These are phyloP conservation scores for Schizonepeta tenuifolia DNA, from an alignment of 257 asterid species.

Conservation along the genomic window DNA sequence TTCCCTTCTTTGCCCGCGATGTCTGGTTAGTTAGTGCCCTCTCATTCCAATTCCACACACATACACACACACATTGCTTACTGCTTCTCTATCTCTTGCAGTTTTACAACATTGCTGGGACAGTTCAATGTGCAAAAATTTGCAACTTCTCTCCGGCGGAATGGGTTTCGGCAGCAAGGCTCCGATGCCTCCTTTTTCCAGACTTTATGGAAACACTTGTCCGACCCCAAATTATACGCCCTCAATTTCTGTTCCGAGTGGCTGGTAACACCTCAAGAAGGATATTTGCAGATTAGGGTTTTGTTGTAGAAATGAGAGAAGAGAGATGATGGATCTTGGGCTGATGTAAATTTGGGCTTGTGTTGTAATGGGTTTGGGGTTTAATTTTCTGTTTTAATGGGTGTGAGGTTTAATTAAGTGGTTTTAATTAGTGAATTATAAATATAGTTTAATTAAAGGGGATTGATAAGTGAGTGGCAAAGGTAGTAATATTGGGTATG, in stretches of 20 bases:
- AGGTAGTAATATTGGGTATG: no score
- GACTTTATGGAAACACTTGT: conserved; percentile 49
- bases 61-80: not conserved
- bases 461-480: no score
- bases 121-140: conserved; percentile 75
- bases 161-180: conserved; percentile 35
- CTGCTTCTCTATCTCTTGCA: not conserved
- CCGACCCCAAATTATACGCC: conserved; percentile 61
- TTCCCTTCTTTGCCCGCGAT: conserved; percentile 47
- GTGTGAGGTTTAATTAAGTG: no score
- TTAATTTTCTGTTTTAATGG: no score
- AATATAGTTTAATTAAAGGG: no score
- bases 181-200: conserved; percentile 48
- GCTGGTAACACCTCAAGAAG: conserved; percentile 71
- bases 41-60: not conserved
- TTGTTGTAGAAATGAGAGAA: no score
- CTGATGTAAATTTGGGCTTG: no score
- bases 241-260: conserved; percentile 68
- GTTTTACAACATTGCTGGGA: conserved; percentile 51
- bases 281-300: no score
- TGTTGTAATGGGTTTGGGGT: no score
- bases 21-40: conserved; percentile 43
- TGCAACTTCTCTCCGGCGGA: conserved; percentile 45
- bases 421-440: no score
- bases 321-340: no score